Base-by-base conservation (phyloP, 441 rosid genomes). In the Erodium moschatum region DNA sequence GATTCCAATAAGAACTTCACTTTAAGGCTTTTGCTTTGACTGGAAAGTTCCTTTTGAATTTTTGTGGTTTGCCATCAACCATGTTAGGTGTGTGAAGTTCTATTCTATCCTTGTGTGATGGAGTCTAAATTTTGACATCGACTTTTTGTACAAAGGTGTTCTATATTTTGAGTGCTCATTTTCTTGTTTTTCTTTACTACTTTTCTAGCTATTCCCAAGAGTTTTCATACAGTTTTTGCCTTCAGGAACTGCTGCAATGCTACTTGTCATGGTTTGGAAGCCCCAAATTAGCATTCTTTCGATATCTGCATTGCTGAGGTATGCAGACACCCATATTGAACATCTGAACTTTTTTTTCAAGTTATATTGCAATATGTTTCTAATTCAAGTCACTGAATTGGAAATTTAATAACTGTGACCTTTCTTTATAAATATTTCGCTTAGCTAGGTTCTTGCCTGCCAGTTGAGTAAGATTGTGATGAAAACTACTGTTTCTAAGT, bases 221-320 rank as follows among this genome's bases (percentile, higher is more conserved):
- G 5, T 18, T 35, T 11, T 62, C 16, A 12, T 11, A 19, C 21
- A 73, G 31, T 74, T 66, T 78, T 58, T 60, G 31, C 19, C 64
- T 60, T 60, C n/a, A 92, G 98, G 97, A 76, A 87, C 98, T 40
- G 97, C 94, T 78, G 92, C 86, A 13, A 89, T 90, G 96, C 85
- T 92, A 58, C 96, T 90, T 71, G 87, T 87, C 77, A 77, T 89
- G 79, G 91, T 87, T 69, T 93, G 98, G 98, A 73, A 74, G 44
- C 87, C 92, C 24, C 74, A 81, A 29, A 78, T 92, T 75, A 72
- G 74, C 72, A 58, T 90, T 81, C 94, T 90, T 78, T 81, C 97
- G n/a, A 80, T 84, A 75, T 69, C 89, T 67, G 52, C 86, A 21
- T 73, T 90, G 29, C 83, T 89, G 73, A 85, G 98, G 98, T 93